Conservation (phyloP, 2,329 filamentous ascomycete genomes). For the Pyrenophora teres region DNA sequence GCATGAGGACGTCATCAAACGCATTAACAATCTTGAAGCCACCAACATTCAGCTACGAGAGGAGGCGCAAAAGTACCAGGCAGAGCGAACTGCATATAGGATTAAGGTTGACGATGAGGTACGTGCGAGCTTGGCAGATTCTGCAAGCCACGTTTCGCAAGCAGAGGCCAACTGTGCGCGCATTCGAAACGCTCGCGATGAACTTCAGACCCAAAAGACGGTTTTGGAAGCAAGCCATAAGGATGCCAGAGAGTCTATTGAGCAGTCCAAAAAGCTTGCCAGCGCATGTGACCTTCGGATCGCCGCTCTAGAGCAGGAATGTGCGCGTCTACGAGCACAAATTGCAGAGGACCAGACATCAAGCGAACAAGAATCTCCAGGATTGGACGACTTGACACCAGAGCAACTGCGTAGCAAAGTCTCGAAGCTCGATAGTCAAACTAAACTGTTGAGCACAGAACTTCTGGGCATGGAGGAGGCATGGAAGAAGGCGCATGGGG, state of each 20-base stretch:
- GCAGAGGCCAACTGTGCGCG: constrained; percentile 84
- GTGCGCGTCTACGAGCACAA: constrained; percentile 69
- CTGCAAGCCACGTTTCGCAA: constrained; percentile 79
- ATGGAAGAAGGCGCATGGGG: constrained; percentile 83
- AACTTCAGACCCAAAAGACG: constrained; percentile 78
- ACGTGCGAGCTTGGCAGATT: constrained; percentile 71
- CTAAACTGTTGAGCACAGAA: constrained; percentile 83
- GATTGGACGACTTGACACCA: constrained; percentile 63
- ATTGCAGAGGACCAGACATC: constrained; percentile 52
- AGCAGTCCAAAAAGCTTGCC: constrained; percentile 79
- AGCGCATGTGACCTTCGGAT: constrained; percentile 82
- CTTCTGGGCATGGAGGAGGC: constrained; percentile 86
- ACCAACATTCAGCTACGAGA: constrained; percentile 83
- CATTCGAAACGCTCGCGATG: constrained; percentile 82
- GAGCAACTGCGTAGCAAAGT: constrained; percentile 78
- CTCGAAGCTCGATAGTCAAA: constrained; percentile 76
- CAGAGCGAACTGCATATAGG: constrained; percentile 82
- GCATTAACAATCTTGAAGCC: constrained; percentile 88
- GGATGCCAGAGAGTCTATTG: constrained; percentile 69
- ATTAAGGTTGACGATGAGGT: constrained; percentile 81
- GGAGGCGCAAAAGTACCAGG: constrained; percentile 81
- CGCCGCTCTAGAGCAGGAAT: constrained; percentile 77
- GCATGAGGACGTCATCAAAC: constrained; percentile 89
- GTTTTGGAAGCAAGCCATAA: constrained; percentile 81
- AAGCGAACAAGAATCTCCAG: constrained; percentile 35